phyloP scores from a whole-genome alignment of 441 rosid species.

The Dalechampia spathulata region DNA sequence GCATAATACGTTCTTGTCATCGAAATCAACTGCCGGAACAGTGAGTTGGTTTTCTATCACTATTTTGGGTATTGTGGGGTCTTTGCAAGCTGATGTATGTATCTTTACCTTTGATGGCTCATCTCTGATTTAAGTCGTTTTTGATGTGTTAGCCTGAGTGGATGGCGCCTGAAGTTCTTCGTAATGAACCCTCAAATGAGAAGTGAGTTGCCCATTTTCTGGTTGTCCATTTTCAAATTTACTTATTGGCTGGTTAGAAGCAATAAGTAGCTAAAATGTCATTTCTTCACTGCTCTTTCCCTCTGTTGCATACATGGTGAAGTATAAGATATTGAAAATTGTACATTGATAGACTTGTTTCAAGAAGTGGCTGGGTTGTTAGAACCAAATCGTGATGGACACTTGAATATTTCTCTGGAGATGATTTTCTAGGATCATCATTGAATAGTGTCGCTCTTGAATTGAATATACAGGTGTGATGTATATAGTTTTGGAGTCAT shows the following conservation, averaged over 20 bases:
- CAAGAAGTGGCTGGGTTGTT: not conserved
- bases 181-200: slow-evolving; percentile 94
- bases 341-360: not conserved
- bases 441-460: not conserved
- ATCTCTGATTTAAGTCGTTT: slow-evolving; percentile 14
- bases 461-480: slow-evolving; percentile 62
- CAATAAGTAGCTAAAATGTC: no score
- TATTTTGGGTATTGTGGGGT: not conserved
- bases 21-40: slow-evolving; percentile 98
- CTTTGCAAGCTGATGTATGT: slow-evolving; percentile 3
- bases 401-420: no score
- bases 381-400: no score
- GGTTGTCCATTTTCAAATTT: not conserved
- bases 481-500: slow-evolving; percentile 96
- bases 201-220: slow-evolving; percentile 53
- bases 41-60: slow-evolving; percentile 30
- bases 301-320: not conserved
- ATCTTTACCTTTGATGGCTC: slow-evolving; percentile 5
- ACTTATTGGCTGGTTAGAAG: no score
- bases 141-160: slow-evolving; percentile 75
- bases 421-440: not conserved
- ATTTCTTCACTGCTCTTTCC: not conserved
- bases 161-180: slow-evolving; percentile 99
- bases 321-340: not conserved
- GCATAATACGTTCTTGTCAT: slow-evolving; percentile 89